These are phyloP conservation scores for Pythium pyrilobum DNA, from an alignment of 352 stramenopile species.

Conservation along the genomic window DNA sequence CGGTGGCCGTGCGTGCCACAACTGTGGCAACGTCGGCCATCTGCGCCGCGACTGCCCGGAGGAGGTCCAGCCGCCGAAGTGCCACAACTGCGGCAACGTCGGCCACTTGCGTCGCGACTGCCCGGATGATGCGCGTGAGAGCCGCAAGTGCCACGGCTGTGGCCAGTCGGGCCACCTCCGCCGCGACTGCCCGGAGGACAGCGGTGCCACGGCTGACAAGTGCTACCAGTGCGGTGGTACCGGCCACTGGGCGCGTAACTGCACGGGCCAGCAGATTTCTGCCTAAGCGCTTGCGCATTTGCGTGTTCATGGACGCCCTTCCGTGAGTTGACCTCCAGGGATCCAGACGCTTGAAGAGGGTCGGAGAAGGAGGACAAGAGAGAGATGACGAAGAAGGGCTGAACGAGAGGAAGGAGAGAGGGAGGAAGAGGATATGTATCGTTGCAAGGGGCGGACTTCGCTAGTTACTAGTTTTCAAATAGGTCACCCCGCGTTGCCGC, in stretches of 20 bases:
- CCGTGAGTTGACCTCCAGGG: too few species aligned
- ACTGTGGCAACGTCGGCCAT: constrained; percentile 75
- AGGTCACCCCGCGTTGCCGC: constrained; percentile 13
- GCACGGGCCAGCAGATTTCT: constrained; percentile 35
- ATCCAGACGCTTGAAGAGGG: background rate
- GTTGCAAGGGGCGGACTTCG: constrained; percentile 18
- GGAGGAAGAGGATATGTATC: constrained; percentile 29
- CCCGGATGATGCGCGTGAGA: constrained; percentile 43
- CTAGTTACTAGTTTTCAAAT: constrained; percentile 25
- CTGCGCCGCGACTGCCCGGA: constrained; percentile 75
- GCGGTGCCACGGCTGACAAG: constrained; percentile 8
- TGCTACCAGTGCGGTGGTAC: constrained; percentile 24
- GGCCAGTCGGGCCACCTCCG: constrained; percentile 62
- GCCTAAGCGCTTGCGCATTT: constrained; percentile 30
- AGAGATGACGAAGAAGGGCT: background rate
- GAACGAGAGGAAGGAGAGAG: constrained; percentile 11
- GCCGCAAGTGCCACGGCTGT: constrained; percentile 73
- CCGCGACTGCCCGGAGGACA: constrained; percentile 78
- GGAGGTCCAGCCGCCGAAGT: constrained; percentile 16
- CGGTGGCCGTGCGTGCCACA: constrained; percentile 69
- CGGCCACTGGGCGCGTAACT: constrained; percentile 82
- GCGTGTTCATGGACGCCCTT: background rate
- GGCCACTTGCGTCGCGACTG: constrained; percentile 76
- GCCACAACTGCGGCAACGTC: constrained; percentile 51
- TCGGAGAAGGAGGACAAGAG: background rate